Evolutionary conservation across 805 yeast genomes (phyloP).

Genomic region (Kodamaea neixiangensis): DNA sequence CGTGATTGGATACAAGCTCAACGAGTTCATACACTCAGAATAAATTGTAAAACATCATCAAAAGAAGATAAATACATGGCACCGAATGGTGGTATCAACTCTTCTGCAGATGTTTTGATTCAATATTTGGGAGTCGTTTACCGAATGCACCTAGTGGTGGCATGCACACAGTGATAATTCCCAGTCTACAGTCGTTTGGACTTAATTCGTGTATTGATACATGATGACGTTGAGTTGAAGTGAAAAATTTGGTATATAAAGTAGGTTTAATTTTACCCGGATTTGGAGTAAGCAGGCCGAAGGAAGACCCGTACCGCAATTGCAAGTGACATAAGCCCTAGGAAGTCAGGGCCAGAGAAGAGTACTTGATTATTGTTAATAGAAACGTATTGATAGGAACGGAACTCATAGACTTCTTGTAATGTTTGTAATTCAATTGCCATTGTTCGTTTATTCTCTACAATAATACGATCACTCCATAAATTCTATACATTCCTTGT

Average conservation of each 20-base stretch:
- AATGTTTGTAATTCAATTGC: too few species aligned
- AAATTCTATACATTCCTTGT: too few species aligned
- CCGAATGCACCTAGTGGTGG: slow-evolving; percentile 42
- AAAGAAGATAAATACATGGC: slow-evolving; percentile 15
- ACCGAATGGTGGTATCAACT: slow-evolving; percentile 8
- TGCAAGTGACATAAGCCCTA: too few species aligned
- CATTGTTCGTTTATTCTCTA: too few species aligned
- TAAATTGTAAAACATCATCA: slow-evolving; percentile 17
- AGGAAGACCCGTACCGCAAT: too few species aligned
- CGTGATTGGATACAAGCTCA: slow-evolving; percentile 3
- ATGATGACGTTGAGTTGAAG: neutral
- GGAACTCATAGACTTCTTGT: too few species aligned
- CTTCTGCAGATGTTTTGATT: slow-evolving; percentile 18
- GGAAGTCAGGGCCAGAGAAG: too few species aligned
- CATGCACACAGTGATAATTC: slow-evolving; percentile 49
- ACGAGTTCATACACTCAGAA: slow-evolving; percentile 7
- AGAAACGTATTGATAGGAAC: too few species aligned
- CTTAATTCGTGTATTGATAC: slow-evolving; percentile 7
- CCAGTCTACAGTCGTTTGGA: slow-evolving; percentile 8
- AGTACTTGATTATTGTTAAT: too few species aligned
- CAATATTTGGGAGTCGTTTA: slow-evolving; percentile 58
- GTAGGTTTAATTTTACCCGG: neutral
- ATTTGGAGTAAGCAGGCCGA: neutral
- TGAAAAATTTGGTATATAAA: neutral
- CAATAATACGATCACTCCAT: too few species aligned